Evolutionary conservation across 1,284 basidiomycete species (phyloP).

Genomic region (Lentinus polychrous): DNA sequence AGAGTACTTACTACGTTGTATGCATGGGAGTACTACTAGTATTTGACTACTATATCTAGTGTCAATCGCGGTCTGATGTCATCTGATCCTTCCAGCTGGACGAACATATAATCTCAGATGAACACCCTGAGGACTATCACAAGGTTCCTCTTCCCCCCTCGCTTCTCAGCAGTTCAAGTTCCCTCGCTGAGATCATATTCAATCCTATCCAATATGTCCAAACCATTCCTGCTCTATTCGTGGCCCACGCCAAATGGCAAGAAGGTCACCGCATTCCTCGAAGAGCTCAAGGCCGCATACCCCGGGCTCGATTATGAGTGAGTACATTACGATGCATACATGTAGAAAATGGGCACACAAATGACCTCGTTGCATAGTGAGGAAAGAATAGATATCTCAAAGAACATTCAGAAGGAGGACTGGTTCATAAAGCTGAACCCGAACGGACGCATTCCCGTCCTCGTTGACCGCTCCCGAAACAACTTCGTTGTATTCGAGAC

Average conservation of each 20-base stretch:
- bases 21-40: too few relatives aligned
- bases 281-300: constrained; percentile 26
- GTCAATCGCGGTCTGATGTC: too few relatives aligned
- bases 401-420: constrained; percentile 45
- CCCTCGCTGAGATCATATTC: constrained; percentile 12
- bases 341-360: background rate
- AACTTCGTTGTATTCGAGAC: constrained; percentile 50
- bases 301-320: constrained; percentile 22
- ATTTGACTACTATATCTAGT: too few relatives aligned
- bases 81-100: too few relatives aligned
- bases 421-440: constrained; percentile 56
- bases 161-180: background rate
- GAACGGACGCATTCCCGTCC: constrained; percentile 52
- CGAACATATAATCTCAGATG: too few relatives aligned
- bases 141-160: too few relatives aligned
- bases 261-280: constrained; percentile 33
- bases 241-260: constrained; percentile 62
- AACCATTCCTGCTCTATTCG: constrained; percentile 59
- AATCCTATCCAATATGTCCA: constrained; percentile 14
- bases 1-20: too few relatives aligned
- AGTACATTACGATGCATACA: constrained; percentile 5
- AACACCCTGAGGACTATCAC: too few relatives aligned
- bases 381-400: constrained; percentile 28
- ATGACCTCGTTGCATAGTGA: constrained; percentile 19
- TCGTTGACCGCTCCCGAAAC: constrained; percentile 34